phyloP scores from a whole-genome alignment of 148 eudicot species.

The Silene uniflora region DNA sequence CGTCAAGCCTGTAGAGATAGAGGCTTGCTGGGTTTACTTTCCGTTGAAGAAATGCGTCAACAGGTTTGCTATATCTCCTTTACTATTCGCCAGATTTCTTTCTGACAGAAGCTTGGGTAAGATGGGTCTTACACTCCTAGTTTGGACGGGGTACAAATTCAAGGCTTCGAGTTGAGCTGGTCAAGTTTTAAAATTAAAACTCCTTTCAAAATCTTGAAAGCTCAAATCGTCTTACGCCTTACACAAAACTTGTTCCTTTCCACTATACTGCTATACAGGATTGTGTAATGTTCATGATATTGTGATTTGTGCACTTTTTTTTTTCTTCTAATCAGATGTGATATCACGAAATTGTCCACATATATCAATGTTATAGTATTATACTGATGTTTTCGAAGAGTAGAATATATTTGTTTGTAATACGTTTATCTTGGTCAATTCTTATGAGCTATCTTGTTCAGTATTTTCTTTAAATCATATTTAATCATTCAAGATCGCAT shows the following conservation, averaged over 20 bases:
- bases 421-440: slow-evolving; percentile 1
- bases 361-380: neutral
- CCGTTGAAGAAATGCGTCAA: slow-evolving; percentile 81
- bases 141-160: neutral
- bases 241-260: neutral
- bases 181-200: neutral
- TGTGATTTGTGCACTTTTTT: neutral
- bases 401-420: neutral
- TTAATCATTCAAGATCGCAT: slow-evolving; percentile 4
- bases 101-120: neutral
- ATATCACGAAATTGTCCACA: neutral
- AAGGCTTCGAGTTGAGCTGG: neutral
- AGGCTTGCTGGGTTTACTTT: slow-evolving; percentile 64
- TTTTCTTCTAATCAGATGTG: neutral
- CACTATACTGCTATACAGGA: neutral
- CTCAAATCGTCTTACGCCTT: neutral
- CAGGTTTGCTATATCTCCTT: slow-evolving; percentile 41
- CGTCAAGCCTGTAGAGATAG: slow-evolving; percentile 81
- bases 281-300: neutral
- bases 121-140: neutral
- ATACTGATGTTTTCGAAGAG: neutral
- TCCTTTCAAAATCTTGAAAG: neutral
- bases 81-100: neutral
- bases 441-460: neutral
- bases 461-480: slow-evolving; percentile 6